Base-by-base conservation (phyloP, 371 early-diverging fungal genomes). In the Basidiobolus meristosporus region DNA sequence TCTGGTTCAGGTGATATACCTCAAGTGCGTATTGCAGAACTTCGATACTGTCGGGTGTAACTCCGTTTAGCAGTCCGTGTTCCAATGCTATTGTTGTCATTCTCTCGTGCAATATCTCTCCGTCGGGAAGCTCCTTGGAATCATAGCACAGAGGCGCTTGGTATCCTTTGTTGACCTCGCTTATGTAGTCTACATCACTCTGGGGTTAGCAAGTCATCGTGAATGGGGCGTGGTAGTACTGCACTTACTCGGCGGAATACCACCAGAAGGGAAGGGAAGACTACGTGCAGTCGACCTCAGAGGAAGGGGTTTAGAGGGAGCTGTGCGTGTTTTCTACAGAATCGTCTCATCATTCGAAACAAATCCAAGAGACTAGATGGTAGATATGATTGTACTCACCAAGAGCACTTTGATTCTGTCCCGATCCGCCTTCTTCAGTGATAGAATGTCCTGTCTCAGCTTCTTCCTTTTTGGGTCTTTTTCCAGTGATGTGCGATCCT, bases 81-180 rank as follows among this genome's bases (percentile, higher is more conserved):
- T 82, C 78, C 43, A 77, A 43, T 3, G 80, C 77, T 20, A 77
- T 63, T 3, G 74, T 68, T 4, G 68, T 68, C 78, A 82, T 76
- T 26, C 82, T 58, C n/a, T 73, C 60, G 43, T 63, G 65, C 36
- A 82, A 54, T 4, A 72, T 61, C 7, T 77, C 73, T 20, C 70
- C 65, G 44, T 67, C 63, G 1, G 82, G 82, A 19, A 76, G 53
- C 32, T 74, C 72, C 43, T 77, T 79, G 4, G 77, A 55, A 52
- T 78, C 78, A 37, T 57, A 63, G 31, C 80, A 78, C 30, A 79
- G 56, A 2, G 82, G 76, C 4, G 75, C 70, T 38, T 73, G 59
- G 5, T 75, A 51, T 0, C 78, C 79, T n/a, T n/a, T n/a, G n/a
- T n/a, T n/a, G n/a, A n/a, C 48, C 71, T 62, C 41, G 77, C 68